Conservation (phyloP, 768 basidiomycete species). For the Glaciozyma antarctica region DNA sequence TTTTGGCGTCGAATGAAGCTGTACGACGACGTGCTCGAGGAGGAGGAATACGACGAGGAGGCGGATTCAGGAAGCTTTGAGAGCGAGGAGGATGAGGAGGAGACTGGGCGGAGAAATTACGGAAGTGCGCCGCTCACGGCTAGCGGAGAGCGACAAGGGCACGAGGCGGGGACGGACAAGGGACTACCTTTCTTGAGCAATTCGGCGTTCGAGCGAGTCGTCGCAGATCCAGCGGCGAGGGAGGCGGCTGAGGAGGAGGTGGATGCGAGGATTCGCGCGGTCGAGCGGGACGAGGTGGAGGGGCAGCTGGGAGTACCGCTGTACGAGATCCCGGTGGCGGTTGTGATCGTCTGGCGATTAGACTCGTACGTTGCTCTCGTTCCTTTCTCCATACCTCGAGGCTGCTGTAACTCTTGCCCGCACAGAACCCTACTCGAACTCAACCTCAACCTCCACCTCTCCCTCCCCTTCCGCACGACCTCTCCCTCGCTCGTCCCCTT, state of each 20-base stretch:
- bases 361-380: conserved; percentile 25
- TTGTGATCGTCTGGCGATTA: conserved; percentile 31
- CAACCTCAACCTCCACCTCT: conserved; percentile 30
- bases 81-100: neutral
- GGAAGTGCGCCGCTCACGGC: neutral
- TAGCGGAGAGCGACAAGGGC: neutral
- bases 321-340: conserved; percentile 29
- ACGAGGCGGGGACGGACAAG: neutral
- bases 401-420: neutral
- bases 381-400: neutral
- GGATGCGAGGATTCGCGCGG: conserved; percentile 9
- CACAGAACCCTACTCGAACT: conserved; percentile 32
- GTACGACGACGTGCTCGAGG: conserved; percentile 23
- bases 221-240: neutral
- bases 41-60: conserved; percentile 5
- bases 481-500: conserved; percentile 27
- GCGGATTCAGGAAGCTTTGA: neutral
- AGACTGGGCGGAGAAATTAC: neutral
- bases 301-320: conserved; percentile 28
- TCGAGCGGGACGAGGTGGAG: conserved; percentile 31
- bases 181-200: neutral
- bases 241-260: conserved; percentile 11
- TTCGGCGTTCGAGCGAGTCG: neutral
- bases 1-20: conserved; percentile 24
- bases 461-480: conserved; percentile 33